Evolutionary conservation across 1,139 yeast genomes (phyloP).

Genomic region (Tardiomyces digboiensis): DNA sequence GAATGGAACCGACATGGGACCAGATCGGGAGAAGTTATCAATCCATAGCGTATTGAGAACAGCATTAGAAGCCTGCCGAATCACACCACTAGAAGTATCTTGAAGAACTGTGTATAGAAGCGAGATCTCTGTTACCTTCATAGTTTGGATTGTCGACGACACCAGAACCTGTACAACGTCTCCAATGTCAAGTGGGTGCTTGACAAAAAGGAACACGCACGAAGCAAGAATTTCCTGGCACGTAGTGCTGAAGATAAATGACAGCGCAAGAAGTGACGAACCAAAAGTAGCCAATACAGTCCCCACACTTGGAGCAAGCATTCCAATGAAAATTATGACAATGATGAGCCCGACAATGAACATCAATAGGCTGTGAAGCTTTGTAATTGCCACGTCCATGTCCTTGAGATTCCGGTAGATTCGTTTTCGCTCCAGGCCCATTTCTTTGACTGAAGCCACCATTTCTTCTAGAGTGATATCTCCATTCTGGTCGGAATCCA

Average conservation of each 20-base stretch:
- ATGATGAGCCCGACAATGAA: conserved; percentile 26
- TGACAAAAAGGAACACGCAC: conserved; percentile 32
- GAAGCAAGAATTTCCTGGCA: conserved; percentile 32
- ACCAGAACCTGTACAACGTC: conserved; percentile 27
- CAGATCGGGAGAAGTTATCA: conserved; percentile 31
- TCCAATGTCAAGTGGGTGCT: conserved; percentile 36
- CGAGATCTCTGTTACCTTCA: conserved; percentile 27
- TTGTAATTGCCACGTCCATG: conserved; percentile 32
- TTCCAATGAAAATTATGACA: conserved; percentile 31
- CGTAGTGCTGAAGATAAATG: conserved; percentile 31
- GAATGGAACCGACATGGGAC: conserved; percentile 22
- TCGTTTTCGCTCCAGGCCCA: conserved; percentile 28
- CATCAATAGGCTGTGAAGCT: conserved; percentile 28
- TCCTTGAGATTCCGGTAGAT: conserved; percentile 31
- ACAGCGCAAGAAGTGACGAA: conserved; percentile 30
- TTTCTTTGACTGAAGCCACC: conserved; percentile 23
- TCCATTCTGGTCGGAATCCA: conserved; percentile 31
- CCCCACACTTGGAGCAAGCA: conserved; percentile 32
- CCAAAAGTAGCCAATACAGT: conserved; percentile 34
- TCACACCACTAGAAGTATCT: conserved; percentile 20
- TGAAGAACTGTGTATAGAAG: conserved; percentile 30
- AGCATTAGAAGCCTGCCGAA: conserved; percentile 31
- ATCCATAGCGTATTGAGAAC: conserved; percentile 30
- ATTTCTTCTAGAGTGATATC: conserved; percentile 31
- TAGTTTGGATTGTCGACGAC: conserved; percentile 9